Evolutionary conservation across 352 stramenopile genomes (phyloP), one percentile per base, ranked within the genome.

Genomic region (Phytophthora parvispora): DNA sequence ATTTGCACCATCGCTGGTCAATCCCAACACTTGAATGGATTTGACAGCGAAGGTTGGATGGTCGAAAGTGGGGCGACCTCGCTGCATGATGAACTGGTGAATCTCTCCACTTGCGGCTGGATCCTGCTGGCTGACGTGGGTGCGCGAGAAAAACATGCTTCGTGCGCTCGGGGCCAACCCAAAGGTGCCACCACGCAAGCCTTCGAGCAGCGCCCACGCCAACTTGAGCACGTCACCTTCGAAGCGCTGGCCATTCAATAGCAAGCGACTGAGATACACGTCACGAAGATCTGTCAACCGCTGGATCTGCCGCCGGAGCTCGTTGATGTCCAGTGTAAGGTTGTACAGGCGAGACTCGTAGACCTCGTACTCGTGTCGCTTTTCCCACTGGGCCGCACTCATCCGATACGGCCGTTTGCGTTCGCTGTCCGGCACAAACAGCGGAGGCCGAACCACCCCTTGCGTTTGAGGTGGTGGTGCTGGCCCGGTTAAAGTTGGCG

Each of bases 271-370:
- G 16, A 53, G 24, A 24, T 67, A n/a, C 31, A 77, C 43, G 10
- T 72, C 57, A 18, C 63, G 63, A 25, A 15, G 25, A 24, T 72
- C 64, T 59, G 57, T 45, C 13, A 77, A 36, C 7, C 60, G 59
- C 18, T 53, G 53, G 3, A 79, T 74, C 34, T 77, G 50, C 29
- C 72, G 68, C 9, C 63, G 72, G 54, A 80, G 59, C 10, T 73
- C 63, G 28, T 75, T 77, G 15, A 69, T 63, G 36, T 80, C 72
- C n/a, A 80, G 60, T 16, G 45, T 80, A 34, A 80, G 64, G 38
- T 77, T 80, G 53, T 57, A 66, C 36, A 77, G 31, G 12, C 56
- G 42, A 10, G 66, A 78, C 29, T 72, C 51, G 36, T 69, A 72
- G 1, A 24, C 32, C 47, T 56, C 47, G 25, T 64, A 28, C 27